A percentile compares a stretch with the other conserved stretches of the same genome.
Evolutionary conservation across 345 rosid genomes (phyloP).

Genomic region (Citrus mangshanensis): DNA sequence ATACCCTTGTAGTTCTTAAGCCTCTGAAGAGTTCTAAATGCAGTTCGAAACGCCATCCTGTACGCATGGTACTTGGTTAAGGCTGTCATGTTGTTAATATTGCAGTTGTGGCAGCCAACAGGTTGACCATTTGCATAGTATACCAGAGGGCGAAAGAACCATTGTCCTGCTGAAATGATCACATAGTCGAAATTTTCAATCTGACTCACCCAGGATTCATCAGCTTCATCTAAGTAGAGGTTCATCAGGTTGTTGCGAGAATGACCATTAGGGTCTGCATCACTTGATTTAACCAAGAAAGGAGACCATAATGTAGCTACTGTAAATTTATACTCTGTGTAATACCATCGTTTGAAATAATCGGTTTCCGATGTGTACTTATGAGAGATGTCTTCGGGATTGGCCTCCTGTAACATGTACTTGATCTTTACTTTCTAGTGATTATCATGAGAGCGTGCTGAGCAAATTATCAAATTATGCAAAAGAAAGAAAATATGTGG

Average conservation of each 20-base stretch:
- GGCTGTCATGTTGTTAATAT: constrained; percentile 27
- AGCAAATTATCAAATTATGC: background rate
- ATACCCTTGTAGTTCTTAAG: constrained; percentile 34
- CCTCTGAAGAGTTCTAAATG: constrained; percentile 38
- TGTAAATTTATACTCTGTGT: constrained; percentile 35
- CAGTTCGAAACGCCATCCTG: constrained; percentile 57
- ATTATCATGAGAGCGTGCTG: background rate
- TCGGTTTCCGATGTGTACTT: constrained; percentile 9
- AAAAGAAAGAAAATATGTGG: background rate
- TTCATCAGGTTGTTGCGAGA: constrained; percentile 35
- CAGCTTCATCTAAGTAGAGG: constrained; percentile 48
- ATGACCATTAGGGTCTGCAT: constrained; percentile 40
- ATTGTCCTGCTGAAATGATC: constrained; percentile 54
- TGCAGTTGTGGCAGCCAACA: constrained; percentile 44
- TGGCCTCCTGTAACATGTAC: constrained; percentile 32
- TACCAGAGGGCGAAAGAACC: constrained; percentile 52
- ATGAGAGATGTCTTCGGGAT: constrained; percentile 30
- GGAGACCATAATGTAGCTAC: constrained; percentile 51
- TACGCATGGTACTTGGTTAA: constrained; percentile 43
- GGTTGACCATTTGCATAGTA: constrained; percentile 30
- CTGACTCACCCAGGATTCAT: constrained; percentile 42
- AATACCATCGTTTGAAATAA: constrained; percentile 30
- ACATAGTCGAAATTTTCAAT: constrained; percentile 40
- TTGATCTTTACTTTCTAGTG: background rate
- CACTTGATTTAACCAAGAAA: constrained; percentile 43